These are phyloP conservation scores for Erodium moschatum DNA, from an alignment of 441 rosid genomes.

Conservation along the genomic window DNA sequence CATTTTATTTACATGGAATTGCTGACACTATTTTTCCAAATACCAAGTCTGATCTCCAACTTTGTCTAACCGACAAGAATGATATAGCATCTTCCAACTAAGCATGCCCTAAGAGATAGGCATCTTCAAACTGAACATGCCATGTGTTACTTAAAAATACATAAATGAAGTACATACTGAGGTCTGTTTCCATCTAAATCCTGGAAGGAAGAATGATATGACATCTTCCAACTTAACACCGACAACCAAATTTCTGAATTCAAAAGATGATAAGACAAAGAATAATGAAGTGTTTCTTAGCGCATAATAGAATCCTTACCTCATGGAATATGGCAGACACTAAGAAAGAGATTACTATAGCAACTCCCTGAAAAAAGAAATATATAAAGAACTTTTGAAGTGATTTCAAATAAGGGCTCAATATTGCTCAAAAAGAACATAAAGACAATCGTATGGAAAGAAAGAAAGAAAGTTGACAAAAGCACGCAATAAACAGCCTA, in stretches of 20 bases:
- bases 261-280: not conserved
- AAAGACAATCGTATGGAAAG: not conserved
- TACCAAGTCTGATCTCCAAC: not conserved
- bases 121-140: not conserved
- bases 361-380: slow-evolving; percentile 42
- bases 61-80: not conserved
- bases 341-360: slow-evolving; percentile 57
- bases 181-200: not conserved
- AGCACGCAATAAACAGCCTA: not conserved
- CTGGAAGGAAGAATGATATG: not conserved
- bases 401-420: not conserved
- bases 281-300: not conserved
- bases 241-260: not conserved
- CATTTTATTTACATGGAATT: not conserved
- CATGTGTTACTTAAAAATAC: not conserved
- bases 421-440: not conserved
- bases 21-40: not conserved
- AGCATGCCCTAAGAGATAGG: not conserved
- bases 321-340: slow-evolving; percentile 94
- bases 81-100: not conserved
- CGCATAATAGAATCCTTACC: slow-evolving; percentile 32
- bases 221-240: not conserved
- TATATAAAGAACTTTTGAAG: not conserved
- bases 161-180: too few relatives aligned
- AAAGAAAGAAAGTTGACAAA: not conserved